A percentile compares a stretch with the other conserved stretches of the same genome.
Evolutionary conservation across 1,139 yeast species (phyloP).

Genomic region (Hanseniaspora sp.): DNA sequence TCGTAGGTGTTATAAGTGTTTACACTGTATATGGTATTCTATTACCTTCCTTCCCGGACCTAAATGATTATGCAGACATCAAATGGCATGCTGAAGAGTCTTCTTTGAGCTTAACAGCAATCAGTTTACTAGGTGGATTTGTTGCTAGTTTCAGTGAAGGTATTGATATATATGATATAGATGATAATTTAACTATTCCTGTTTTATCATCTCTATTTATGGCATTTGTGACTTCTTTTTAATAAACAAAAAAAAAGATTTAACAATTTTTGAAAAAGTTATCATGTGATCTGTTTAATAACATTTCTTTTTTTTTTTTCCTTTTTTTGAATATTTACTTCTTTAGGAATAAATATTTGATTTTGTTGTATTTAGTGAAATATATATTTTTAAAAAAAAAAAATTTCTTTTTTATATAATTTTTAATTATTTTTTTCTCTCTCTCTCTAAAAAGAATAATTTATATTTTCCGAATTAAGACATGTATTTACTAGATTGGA

Average conservation of each 20-base stretch:
- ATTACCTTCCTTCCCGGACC: conserved; percentile 46
- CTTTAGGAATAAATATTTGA: too few relatives aligned
- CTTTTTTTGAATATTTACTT: background rate
- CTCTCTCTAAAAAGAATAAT: too few relatives aligned
- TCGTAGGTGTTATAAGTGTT: conserved; percentile 57
- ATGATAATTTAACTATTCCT: conserved; percentile 91
- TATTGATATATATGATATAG: conserved; percentile 59
- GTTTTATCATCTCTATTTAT: conserved; percentile 63
- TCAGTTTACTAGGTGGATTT: conserved; percentile 59
- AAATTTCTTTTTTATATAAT: background rate
- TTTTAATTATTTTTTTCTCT: background rate
- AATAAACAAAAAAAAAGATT: background rate
- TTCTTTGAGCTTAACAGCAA: conserved; percentile 38
- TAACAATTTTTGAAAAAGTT: too few relatives aligned
- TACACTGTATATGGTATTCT: conserved; percentile 60
- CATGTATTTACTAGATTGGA: background rate
- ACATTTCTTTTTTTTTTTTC: background rate
- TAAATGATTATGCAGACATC: conserved; percentile 44
- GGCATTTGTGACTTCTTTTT: conserved; percentile 33
- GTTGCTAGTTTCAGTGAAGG: conserved; percentile 82
- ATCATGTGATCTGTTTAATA: background rate
- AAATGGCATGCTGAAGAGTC: conserved; percentile 58
- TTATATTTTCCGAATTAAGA: background rate
- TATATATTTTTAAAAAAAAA: too few relatives aligned
- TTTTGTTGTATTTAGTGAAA: too few relatives aligned